Conservation (phyloP, 768 basidiomycete genomes). For the Agrocybe chaxingu region DNA sequence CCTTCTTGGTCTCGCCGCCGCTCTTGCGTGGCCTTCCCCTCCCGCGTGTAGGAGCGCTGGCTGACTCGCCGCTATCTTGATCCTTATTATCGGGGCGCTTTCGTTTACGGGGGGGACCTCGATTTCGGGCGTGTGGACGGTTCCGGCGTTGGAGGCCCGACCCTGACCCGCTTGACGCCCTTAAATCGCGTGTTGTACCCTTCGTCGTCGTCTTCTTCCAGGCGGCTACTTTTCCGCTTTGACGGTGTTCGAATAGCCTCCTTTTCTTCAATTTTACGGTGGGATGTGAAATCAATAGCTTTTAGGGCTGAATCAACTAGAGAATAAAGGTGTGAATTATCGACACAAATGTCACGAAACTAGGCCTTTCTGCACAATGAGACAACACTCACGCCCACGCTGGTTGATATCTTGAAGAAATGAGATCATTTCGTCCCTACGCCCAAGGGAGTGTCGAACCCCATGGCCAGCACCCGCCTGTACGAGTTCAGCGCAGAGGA, state of each 20-base stretch:
- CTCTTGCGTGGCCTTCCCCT: conserved; percentile 10
- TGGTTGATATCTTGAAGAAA: conserved; percentile 20
- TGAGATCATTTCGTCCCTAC: conserved; percentile 23
- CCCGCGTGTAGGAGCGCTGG: conserved; percentile 1
- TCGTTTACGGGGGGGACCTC: conserved; percentile 7
- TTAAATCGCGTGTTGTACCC: conserved; percentile 24
- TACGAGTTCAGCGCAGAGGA: conserved; percentile 19
- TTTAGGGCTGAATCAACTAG: conserved; percentile 15
- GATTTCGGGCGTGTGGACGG: neutral
- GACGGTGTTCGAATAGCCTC: neutral
- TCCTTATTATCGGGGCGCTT: conserved; percentile 8
- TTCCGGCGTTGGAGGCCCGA: conserved; percentile 8
- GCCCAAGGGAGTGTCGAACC: conserved; percentile 4
- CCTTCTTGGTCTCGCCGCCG: neutral
- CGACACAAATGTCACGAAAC: neutral
- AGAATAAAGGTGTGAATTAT: neutral
- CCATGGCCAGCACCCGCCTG: conserved; percentile 11
- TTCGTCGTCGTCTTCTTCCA: conserved; percentile 8
- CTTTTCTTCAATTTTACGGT: conserved; percentile 1
- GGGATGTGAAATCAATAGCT: neutral
- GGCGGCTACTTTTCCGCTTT: conserved; percentile 1
- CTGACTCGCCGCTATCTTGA: neutral
- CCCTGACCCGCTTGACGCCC: conserved; percentile 23
- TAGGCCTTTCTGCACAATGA: neutral
- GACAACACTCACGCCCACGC: conserved; percentile 18